Base-by-base conservation (phyloP, 371 early-diverging fungal species). In the Zancudomyces culisetae region DNA sequence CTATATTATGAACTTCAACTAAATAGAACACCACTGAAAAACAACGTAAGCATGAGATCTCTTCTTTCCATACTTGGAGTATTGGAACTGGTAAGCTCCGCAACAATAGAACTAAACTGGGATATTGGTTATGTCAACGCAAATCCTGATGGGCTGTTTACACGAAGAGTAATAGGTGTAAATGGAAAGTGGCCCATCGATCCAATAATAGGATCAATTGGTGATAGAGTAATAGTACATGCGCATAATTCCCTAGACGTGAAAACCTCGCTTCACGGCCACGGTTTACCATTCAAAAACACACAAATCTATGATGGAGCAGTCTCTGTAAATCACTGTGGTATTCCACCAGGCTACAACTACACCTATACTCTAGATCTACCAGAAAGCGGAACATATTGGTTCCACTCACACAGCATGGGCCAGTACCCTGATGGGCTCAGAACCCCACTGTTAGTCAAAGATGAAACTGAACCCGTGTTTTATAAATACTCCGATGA, bases 381-480 rank as follows among this genome's bases (percentile, higher is more conserved):
- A 30, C 55, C 69, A 3, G 80, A 83, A 55, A 49, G 61, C 13
- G 85, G 86, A 6, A 77, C 83, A n/a, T 85, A 70, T 68, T 85
- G 83, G 83, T 71, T 74, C 53, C 87, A 87, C 47, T 71, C 73
- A 18, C 84, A 85, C 57, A 58, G 45, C 54, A 27, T 12, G 40
- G 78, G 74, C 48, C 83, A 86, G 59, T 86, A 87, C 59, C 74
- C 81, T 45, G 87, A 90, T 54, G 89, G 89, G 43, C 69, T 88
- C 49, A 76, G 81, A 48, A 73, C 77, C 2, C 76, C 89, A 1
- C 59, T 90, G 26, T 68, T 87, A 49, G 65, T 90, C 51, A 72
- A 81, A 54, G 72, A 74, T 48, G 67, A 69, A 3, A 27, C 4
- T 10, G 24, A 58, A 18, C 60, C 64, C 0, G 81, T 82, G 54